Conservation (phyloP, 805 yeast genomes). For the Diddensiella caesifluorescens region DNA sequence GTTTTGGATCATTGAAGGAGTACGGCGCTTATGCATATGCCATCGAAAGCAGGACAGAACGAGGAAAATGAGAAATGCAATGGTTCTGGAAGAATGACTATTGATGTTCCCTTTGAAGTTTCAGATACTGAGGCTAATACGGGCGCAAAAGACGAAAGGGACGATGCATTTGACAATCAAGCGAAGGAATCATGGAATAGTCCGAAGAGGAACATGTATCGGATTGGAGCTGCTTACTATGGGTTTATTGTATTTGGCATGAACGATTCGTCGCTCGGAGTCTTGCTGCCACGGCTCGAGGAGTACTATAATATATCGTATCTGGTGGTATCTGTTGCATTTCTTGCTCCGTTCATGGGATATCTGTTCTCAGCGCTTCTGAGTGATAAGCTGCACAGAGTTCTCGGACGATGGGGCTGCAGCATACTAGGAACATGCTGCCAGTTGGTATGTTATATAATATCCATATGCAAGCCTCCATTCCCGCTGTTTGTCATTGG, state of each 20-base stretch:
- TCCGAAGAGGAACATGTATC: conserved; percentile 15
- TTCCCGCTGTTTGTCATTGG: conserved; percentile 37
- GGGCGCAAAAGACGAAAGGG: neutral
- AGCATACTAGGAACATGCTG: conserved; percentile 33
- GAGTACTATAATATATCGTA: conserved; percentile 45
- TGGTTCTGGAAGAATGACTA: no score
- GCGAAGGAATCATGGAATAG: conserved; percentile 17
- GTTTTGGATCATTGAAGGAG: no score
- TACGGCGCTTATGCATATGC: no score
- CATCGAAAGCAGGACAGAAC: no score
- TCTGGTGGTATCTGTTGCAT: conserved; percentile 44
- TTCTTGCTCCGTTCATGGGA: conserved; percentile 49
- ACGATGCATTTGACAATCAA: neutral
- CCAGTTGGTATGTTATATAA: conserved; percentile 37
- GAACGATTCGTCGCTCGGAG: conserved; percentile 57
- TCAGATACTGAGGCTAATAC: neutral
- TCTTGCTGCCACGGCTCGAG: conserved; percentile 50
- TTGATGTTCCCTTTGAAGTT: no score
- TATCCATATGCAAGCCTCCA: conserved; percentile 40
- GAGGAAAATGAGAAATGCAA: no score
- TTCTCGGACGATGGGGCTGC: conserved; percentile 47
- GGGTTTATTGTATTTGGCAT: conserved; percentile 47
- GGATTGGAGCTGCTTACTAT: conserved; percentile 15
- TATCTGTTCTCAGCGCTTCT: conserved; percentile 49
- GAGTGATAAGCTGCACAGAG: conserved; percentile 39